phyloP scores from a whole-genome alignment of 495 filamentous ascomycete species.

The Neurospora africana region DNA sequence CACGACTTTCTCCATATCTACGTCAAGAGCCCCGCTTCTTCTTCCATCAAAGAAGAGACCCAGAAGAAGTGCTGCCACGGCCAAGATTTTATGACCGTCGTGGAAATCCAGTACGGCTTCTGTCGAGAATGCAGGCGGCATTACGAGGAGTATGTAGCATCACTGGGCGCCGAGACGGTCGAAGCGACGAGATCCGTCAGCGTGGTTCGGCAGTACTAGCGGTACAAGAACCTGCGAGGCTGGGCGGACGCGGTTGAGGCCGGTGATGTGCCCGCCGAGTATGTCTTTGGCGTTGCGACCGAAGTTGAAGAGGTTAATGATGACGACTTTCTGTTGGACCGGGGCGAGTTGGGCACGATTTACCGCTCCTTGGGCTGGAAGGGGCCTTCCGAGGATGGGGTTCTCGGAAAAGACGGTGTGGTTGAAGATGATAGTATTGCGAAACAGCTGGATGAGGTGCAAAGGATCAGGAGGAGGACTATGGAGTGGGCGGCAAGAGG shows the following conservation, averaged over 20 bases:
- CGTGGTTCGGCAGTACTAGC: not conserved
- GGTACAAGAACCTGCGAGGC: not conserved
- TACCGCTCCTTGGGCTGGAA: not conserved
- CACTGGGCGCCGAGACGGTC: not conserved
- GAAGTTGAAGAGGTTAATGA: not conserved
- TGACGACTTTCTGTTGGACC: not conserved
- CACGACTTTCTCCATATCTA: too few relatives aligned
- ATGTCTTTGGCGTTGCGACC: not conserved
- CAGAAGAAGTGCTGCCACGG: too few relatives aligned
- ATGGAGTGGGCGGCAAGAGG: not conserved
- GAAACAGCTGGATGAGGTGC: not conserved
- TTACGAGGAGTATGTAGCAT: not conserved
- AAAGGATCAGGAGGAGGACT: not conserved
- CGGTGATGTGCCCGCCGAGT: not conserved
- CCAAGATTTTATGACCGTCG: too few relatives aligned
- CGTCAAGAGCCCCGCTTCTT: too few relatives aligned
- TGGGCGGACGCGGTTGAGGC: not conserved
- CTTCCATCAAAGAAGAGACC: too few relatives aligned
- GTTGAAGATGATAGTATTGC: not conserved
- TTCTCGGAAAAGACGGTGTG: not conserved
- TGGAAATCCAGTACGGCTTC: not conserved
- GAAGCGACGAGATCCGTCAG: not conserved
- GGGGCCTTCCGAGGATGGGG: too few relatives aligned
- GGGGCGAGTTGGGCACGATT: not conserved
- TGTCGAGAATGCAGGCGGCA: too few relatives aligned